Conservation (phyloP, 75 land plant species). For the Picea sitchensis region DNA sequence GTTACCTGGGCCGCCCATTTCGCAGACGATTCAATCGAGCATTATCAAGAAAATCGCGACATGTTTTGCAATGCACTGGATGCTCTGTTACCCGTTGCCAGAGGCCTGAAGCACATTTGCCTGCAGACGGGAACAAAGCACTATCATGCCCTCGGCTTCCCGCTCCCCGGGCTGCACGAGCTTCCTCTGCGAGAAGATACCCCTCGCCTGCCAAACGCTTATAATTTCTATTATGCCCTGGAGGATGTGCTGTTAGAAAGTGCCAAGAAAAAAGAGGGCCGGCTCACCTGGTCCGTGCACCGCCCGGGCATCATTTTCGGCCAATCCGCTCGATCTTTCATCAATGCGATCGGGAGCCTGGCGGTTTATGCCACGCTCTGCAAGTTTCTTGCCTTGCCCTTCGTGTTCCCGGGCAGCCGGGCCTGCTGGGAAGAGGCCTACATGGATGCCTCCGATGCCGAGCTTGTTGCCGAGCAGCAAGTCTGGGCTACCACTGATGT, state of each 20-base stretch:
- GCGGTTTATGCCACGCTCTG: slow-evolving; percentile 76
- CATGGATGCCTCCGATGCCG: slow-evolving; percentile 71
- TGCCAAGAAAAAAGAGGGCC: slow-evolving; percentile 19
- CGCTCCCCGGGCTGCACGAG: background rate
- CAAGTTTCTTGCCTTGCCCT: slow-evolving; percentile 48
- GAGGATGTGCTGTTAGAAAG: slow-evolving; percentile 67
- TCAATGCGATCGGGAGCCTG: slow-evolving; percentile 61
- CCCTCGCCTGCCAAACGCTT: slow-evolving; percentile 25
- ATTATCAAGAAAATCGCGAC: slow-evolving; percentile 36
- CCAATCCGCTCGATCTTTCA: slow-evolving; percentile 41
- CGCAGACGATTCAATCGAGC: slow-evolving; percentile 28
- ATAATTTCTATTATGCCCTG: slow-evolving; percentile 68
- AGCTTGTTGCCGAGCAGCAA: slow-evolving; percentile 76
- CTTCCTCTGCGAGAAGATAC: slow-evolving; percentile 40
- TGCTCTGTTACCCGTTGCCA: slow-evolving; percentile 49
- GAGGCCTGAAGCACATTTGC: slow-evolving; percentile 48
- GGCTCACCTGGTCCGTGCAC: slow-evolving; percentile 67
- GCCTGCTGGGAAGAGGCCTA: slow-evolving; percentile 56
- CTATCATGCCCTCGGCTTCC: slow-evolving; percentile 23
- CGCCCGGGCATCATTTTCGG: slow-evolving; percentile 77
- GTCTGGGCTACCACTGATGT: slow-evolving; percentile 62
- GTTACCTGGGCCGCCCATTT: slow-evolving; percentile 62
- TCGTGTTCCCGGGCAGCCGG: slow-evolving; percentile 61
- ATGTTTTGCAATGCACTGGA: slow-evolving; percentile 66
- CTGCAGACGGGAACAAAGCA: slow-evolving; percentile 81